These are phyloP conservation scores for Ettlia oleoabundans DNA, from an alignment of 139 green algal genomes.

Conservation along the genomic window DNA sequence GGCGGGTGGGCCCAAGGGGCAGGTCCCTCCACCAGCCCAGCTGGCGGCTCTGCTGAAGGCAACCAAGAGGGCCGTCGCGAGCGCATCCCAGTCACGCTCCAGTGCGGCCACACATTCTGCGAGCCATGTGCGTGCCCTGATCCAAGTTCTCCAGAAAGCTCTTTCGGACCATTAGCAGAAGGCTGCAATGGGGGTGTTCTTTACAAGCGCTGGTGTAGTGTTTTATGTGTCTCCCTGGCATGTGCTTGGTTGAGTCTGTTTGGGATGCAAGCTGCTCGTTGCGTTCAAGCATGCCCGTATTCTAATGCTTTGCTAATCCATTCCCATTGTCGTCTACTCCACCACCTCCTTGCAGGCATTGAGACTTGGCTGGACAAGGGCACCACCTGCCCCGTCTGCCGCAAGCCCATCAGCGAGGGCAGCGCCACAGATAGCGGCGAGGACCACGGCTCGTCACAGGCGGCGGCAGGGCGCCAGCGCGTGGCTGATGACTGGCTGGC, in stretches of 20 bases:
- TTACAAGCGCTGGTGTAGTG: no score
- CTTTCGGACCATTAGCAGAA: no score
- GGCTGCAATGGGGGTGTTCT: no score
- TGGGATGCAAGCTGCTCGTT: no score
- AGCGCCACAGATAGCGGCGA: neutral
- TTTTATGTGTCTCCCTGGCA: no score
- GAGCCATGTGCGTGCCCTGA: no score
- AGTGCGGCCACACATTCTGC: constrained; percentile 68
- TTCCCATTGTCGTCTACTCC: no score
- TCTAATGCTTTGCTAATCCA: no score
- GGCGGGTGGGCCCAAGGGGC: neutral
- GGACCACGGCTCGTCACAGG: neutral
- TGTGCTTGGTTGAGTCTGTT: no score
- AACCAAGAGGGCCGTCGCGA: neutral
- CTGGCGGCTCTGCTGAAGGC: constrained; percentile 4
- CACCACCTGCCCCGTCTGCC: constrained; percentile 62
- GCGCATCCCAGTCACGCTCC: constrained; percentile 41
- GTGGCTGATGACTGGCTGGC: constrained; percentile 25
- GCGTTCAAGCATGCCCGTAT: no score
- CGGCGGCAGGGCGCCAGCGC: neutral
- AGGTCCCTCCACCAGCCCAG: constrained; percentile 3
- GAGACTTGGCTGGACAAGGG: constrained; percentile 46
- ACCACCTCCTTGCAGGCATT: no score
- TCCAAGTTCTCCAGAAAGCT: no score
- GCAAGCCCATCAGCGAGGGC: constrained; percentile 32